Base-by-base conservation (phyloP, 805 yeast species). In the Hanseniaspora thailandica region DNA sequence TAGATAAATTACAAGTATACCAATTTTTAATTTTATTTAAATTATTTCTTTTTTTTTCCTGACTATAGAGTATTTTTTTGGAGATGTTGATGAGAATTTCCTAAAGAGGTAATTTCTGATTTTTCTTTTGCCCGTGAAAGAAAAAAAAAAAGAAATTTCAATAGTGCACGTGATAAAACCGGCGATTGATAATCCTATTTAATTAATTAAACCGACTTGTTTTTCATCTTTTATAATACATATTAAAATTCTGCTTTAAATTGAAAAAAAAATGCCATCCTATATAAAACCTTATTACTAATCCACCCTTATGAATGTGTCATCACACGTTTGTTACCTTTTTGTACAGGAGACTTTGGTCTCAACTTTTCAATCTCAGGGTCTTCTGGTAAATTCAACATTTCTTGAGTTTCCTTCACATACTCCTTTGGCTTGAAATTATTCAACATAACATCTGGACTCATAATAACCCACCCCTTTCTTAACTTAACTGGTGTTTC, bases 381-480 rank as follows among this genome's bases (percentile, higher is more conserved):
- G 39, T 78, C 75, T 47, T 78, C 76, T 1, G 90, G 88, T 1
- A 88, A 76, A 64, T 75, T 80, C 61, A 61, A 66, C 55, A 72
- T 65, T 46, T 56, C 57, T 19, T 61, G 60, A 12, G 78, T 69
- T 38, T 77, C 78, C 19, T 61, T 61, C 49, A 71, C 70, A 62
- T 76, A 82, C 8, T 63, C 62, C 3, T 57, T 57, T 2, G 81
- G 73, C 5, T 71, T 70, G 57, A 89, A 86, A 62, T 86, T 86
- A 63, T 86, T 78, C 30, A 86, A 62, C 58, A 86, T 66, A 3
- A 84, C 78, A 66, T 88, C 96, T 0, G 96, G 96, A 60, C 88
- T 76, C 75, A 86, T 71, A 9, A 88, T 77, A 4, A 86, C 93
- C 97, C 97, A 89, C 5, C 97, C 97, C 9, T 80, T 81, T 62